phyloP scores from a whole-genome alignment of 2,329 filamentous ascomycete species.

The Passalora sequoiae region DNA sequence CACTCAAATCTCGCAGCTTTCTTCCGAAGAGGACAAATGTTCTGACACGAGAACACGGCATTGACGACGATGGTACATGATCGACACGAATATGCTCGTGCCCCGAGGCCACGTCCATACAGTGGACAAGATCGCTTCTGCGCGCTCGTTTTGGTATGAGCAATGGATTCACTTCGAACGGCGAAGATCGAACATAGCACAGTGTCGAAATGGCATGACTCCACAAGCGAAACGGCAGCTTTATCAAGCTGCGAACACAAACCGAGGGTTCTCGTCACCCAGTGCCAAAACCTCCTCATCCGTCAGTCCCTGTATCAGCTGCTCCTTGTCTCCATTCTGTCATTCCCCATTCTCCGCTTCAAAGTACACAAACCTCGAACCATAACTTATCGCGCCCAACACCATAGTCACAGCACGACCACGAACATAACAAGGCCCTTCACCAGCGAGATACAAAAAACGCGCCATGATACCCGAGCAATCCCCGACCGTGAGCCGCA shows the following conservation, averaged over 20 bases:
- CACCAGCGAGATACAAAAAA: constrained; percentile 50
- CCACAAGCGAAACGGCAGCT: no score
- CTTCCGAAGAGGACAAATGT: no score
- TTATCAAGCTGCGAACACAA: constrained; percentile 39
- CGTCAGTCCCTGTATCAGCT: constrained; percentile 37
- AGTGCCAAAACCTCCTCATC: constrained; percentile 42
- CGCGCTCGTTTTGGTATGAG: no score
- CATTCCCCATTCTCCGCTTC: constrained; percentile 36
- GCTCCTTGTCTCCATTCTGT: constrained; percentile 38
- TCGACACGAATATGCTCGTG: no score
- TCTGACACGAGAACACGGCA: no score
- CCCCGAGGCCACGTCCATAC: no score
- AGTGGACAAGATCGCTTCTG: no score
- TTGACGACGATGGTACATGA: no score
- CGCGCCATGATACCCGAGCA: constrained; percentile 34
- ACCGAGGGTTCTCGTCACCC: constrained; percentile 44
- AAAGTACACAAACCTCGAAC: constrained; percentile 38
- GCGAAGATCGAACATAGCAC: no score
- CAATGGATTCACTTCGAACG: no score
- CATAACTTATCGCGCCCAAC: constrained; percentile 37
- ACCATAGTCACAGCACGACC: constrained; percentile 50
- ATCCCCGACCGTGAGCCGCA: constrained; percentile 68
- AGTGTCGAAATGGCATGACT: no score
- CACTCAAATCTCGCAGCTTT: no score
- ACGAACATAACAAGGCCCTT: constrained; percentile 46